Evolutionary conservation across 2,329 filamentous ascomycete species (phyloP).

Genomic region (Penicillium sp.): DNA sequence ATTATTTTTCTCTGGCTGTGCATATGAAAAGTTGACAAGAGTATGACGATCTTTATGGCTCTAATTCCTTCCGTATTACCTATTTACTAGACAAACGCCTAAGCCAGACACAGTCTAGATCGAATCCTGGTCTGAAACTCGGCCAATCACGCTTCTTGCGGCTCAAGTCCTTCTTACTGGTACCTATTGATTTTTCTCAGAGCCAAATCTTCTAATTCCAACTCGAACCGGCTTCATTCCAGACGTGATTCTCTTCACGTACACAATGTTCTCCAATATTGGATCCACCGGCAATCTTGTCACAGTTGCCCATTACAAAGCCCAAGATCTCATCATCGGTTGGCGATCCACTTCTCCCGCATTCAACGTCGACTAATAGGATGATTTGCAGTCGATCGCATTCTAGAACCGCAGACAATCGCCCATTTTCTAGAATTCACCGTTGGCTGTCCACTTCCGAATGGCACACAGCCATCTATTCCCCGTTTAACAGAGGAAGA

Average conservation of each 20-base stretch:
- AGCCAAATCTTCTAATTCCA: too few species aligned
- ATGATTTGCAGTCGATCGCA: constrained; percentile 20
- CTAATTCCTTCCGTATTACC: background rate
- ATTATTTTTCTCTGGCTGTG: constrained; percentile 14
- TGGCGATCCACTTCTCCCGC: background rate
- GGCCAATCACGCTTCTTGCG: too few species aligned
- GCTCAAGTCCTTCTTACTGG: too few species aligned
- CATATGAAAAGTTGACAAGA: constrained; percentile 24
- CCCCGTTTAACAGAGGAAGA: constrained; percentile 9
- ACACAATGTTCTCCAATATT: too few species aligned
- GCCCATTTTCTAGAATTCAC: constrained; percentile 17
- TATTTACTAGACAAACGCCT: background rate
- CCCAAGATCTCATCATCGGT: constrained; percentile 13
- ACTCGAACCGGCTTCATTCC: too few species aligned
- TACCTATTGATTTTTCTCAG: too few species aligned
- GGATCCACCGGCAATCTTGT: background rate
- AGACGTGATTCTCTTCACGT: too few species aligned
- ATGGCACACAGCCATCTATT: constrained; percentile 13
- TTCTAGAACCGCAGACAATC: constrained; percentile 25
- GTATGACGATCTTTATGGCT: constrained; percentile 7
- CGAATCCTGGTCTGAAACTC: too few species aligned
- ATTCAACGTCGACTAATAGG: background rate
- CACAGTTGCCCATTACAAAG: constrained; percentile 6
- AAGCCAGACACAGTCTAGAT: too few species aligned
- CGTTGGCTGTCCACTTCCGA: constrained; percentile 9